Percentiles rank a stretch among this genome's conserved stretches.
Evolutionary conservation across 768 basidiomycete genomes (phyloP).

Genomic region (Mycena vitilis): DNA sequence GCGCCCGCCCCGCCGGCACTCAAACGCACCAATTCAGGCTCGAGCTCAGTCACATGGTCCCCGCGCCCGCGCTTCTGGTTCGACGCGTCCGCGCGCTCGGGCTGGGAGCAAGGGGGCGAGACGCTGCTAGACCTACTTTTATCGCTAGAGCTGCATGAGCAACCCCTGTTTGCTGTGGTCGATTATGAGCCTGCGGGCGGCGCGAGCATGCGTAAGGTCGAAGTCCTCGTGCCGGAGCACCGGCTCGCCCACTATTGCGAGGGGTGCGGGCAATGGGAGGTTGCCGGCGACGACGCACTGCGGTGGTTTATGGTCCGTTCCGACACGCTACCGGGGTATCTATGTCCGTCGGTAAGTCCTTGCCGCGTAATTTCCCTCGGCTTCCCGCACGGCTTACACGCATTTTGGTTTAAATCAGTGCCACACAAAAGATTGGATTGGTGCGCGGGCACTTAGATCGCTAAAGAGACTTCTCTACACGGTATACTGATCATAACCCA

Average conservation of each 20-base stretch:
- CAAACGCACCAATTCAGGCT: background rate
- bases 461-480: slow-evolving; percentile 4
- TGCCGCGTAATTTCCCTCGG: too few species aligned
- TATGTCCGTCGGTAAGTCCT: slow-evolving; percentile 35
- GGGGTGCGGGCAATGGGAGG: slow-evolving; percentile 34
- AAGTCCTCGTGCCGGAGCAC: slow-evolving; percentile 33
- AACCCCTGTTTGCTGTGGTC: slow-evolving; percentile 32
- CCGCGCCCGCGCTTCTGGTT: slow-evolving; percentile 36
- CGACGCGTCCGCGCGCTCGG: slow-evolving; percentile 27
- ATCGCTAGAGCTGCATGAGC: slow-evolving; percentile 21
- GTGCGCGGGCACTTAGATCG: slow-evolving; percentile 8
- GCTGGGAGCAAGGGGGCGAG: slow-evolving; percentile 34
- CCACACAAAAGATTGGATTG: slow-evolving; percentile 36
- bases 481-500: background rate
- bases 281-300: slow-evolving; percentile 21
- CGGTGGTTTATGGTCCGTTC: slow-evolving; percentile 30
- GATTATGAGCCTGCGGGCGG: slow-evolving; percentile 22
- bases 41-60: slow-evolving; percentile 4
- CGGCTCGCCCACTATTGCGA: slow-evolving; percentile 34
- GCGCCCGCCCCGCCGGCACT: background rate
- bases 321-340: slow-evolving; percentile 28
- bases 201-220: slow-evolving; percentile 21
- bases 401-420: slow-evolving; percentile 18
- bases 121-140: slow-evolving; percentile 37
- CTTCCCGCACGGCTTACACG: background rate